Percentiles rank a stretch among this genome's conserved stretches.
These are phyloP conservation scores for Aspergillus alliaceus DNA, from an alignment of 2,329 filamentous ascomycete species.

Conservation along the genomic window DNA sequence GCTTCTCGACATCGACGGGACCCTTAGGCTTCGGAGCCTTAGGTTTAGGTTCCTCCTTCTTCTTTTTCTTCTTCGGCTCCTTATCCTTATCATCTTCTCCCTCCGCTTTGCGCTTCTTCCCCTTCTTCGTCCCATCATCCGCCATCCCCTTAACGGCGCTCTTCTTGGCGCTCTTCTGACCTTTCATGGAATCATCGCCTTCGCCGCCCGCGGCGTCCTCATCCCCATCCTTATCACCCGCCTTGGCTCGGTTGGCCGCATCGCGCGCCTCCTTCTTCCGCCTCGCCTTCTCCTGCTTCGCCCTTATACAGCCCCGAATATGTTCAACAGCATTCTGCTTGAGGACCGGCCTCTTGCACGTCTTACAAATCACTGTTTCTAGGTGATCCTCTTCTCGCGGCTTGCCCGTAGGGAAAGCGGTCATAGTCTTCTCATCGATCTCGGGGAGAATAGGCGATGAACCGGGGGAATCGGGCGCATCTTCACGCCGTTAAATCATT, in stretches of 20 bases:
- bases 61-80: conserved; percentile 85
- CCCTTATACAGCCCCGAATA: conserved; percentile 77
- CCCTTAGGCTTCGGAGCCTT: conserved; percentile 85
- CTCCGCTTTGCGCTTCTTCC: conserved; percentile 78
- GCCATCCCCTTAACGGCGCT: conserved; percentile 53
- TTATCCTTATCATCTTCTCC: conserved; percentile 70
- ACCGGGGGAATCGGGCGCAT: conserved; percentile 31
- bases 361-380: conserved; percentile 83
- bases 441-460: conserved; percentile 49
- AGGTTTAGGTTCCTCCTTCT: conserved; percentile 86
- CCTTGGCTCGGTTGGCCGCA: conserved; percentile 63
- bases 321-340: conserved; percentile 74
- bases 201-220: conserved; percentile 35
- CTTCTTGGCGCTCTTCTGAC: conserved; percentile 67
- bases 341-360: conserved; percentile 86
- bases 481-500: conserved; percentile 1
- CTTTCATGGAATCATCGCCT: conserved; percentile 47
- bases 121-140: conserved; percentile 59
- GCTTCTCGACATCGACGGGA: conserved; percentile 89
- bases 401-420: conserved; percentile 77
- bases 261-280: conserved; percentile 74
- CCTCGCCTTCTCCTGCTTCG: conserved; percentile 80
- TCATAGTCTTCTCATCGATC: conserved; percentile 72
- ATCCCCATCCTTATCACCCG: conserved; percentile 46
- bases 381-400: conserved; percentile 79